Base-by-base conservation (phyloP, 345 rosid species). In the Populus euphratica region DNA sequence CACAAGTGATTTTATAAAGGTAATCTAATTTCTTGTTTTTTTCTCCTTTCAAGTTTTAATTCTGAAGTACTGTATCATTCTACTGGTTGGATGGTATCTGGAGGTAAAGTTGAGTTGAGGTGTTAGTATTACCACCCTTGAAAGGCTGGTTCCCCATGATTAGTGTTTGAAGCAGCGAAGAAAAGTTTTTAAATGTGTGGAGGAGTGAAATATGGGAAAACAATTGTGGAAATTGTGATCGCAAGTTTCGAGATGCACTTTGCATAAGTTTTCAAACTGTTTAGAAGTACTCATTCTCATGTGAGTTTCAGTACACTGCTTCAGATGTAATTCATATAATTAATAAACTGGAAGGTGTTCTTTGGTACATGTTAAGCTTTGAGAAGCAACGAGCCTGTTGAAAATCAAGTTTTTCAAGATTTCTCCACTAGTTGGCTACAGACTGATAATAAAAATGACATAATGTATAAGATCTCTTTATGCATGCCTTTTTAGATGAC, bases 1-100 rank as follows among this genome's bases (percentile, higher is more conserved):
- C 73, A 82, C 89, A 54, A 54, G 61, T 21, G 86, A 90, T 70
- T 91, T 92, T 81, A 38, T 93, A 65, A 88, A 92, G 98, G 99
- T 93, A 66, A 56, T 89, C 56, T 41, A 54, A 29, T 41, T 73
- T 38, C 49, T 67, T 4, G 27, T 17, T 68, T 18, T 27, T 39
- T 6, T 61, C 5, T 61, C 8, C 59, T 44, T 38, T 5, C 29
- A 14, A 41, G 14, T 20, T 52, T 11, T 69, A 41, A n/a, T 44
- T 70, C 1, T 6, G 27, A 20, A 5, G n/a, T 43, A 2, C 47
- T 69, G 9, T 18, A 7, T 38, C 33, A 50, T 7, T 50, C n/a
- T 50, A 50, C 56, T 50, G 20, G 56, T 50, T 50, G n/a, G 56
- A 50, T 50, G 21, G 21, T 50, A 50, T 50, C 56, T 41, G 18